Evolutionary conservation across 768 basidiomycete species (phyloP).

Genomic region (Solioccasus polychromus): DNA sequence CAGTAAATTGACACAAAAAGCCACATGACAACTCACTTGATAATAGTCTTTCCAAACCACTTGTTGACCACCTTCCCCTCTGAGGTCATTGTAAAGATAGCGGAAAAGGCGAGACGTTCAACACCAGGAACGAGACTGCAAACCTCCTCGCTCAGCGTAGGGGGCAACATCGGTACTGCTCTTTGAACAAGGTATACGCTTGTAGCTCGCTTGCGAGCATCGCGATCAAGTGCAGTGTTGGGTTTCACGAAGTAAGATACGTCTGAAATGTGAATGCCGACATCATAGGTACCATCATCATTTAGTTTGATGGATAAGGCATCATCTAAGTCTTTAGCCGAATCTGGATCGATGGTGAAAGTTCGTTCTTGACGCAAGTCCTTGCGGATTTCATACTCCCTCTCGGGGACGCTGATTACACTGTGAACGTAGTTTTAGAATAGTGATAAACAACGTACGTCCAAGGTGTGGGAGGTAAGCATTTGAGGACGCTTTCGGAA

Average conservation of each 20-base stretch:
- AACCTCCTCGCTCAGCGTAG: slow-evolving; percentile 85
- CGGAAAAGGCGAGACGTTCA: slow-evolving; percentile 90
- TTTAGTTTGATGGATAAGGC: slow-evolving; percentile 86
- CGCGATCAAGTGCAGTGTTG: slow-evolving; percentile 95
- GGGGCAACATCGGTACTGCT: slow-evolving; percentile 95
- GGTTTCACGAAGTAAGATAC: slow-evolving; percentile 94
- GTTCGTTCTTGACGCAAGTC: slow-evolving; percentile 83
- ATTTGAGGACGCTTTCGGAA: slow-evolving; percentile 91
- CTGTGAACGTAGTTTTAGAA: slow-evolving; percentile 8
- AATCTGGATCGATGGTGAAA: slow-evolving; percentile 91
- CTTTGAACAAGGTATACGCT: slow-evolving; percentile 97
- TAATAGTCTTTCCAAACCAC: slow-evolving; percentile 91
- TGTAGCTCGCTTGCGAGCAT: slow-evolving; percentile 95
- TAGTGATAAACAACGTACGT: slow-evolving; percentile 48
- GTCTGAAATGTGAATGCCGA: slow-evolving; percentile 95
- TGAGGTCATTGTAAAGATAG: slow-evolving; percentile 78
- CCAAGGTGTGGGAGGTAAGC: slow-evolving; percentile 95
- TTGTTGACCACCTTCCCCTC: slow-evolving; percentile 83
- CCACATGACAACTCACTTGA: slow-evolving; percentile 57
- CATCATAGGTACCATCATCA: slow-evolving; percentile 89
- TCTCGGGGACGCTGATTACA: slow-evolving; percentile 71
- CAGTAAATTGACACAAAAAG: not conserved
- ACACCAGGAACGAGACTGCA: slow-evolving; percentile 88
- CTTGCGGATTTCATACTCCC: slow-evolving; percentile 82
- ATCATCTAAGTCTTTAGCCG: slow-evolving; percentile 92